phyloP scores from a whole-genome alignment of 2,329 filamentous ascomycete genomes.

The Raffaelea deltoideospora region DNA sequence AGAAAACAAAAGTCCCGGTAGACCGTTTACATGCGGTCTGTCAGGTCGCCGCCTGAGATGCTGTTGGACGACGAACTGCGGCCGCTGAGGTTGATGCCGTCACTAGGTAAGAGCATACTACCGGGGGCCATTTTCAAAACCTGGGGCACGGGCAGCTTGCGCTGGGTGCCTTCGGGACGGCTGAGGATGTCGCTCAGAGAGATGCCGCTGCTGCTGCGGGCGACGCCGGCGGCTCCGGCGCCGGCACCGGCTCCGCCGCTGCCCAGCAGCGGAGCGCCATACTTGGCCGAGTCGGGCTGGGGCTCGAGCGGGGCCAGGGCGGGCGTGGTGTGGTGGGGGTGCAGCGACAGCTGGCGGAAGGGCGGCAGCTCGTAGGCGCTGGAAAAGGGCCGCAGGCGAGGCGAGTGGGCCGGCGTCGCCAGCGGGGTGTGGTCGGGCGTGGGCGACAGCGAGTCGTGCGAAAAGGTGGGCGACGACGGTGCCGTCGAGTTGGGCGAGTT shows the following conservation, averaged over 20 bases:
- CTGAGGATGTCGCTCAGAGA: slow-evolving; percentile 89
- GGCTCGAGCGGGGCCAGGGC: slow-evolving; percentile 45
- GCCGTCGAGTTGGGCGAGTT: slow-evolving; percentile 93
- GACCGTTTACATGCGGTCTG: slow-evolving; percentile 8
- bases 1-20: neutral
- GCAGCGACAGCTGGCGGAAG: slow-evolving; percentile 49
- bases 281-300: slow-evolving; percentile 27
- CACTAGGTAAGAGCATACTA: slow-evolving; percentile 57
- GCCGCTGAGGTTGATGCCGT: slow-evolving; percentile 55
- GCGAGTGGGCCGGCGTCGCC: slow-evolving; percentile 88
- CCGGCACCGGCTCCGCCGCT: neutral
- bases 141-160: slow-evolving; percentile 83
- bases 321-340: slow-evolving; percentile 32
- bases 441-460: slow-evolving; percentile 85
- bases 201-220: slow-evolving; percentile 49
- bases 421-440: slow-evolving; percentile 98
- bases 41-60: slow-evolving; percentile 55
- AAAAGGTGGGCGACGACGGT: slow-evolving; percentile 90
- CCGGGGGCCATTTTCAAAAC: slow-evolving; percentile 71
- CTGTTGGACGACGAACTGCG: slow-evolving; percentile 67
- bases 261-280: slow-evolving; percentile 29
- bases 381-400: slow-evolving; percentile 66
- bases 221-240: slow-evolving; percentile 40
- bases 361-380: slow-evolving; percentile 70
- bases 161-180: slow-evolving; percentile 68